A percentile compares a stretch with the other conserved stretches of the same genome.
Conservation (phyloP, 306 rosid genomes). For the Castanea mollissima region DNA sequence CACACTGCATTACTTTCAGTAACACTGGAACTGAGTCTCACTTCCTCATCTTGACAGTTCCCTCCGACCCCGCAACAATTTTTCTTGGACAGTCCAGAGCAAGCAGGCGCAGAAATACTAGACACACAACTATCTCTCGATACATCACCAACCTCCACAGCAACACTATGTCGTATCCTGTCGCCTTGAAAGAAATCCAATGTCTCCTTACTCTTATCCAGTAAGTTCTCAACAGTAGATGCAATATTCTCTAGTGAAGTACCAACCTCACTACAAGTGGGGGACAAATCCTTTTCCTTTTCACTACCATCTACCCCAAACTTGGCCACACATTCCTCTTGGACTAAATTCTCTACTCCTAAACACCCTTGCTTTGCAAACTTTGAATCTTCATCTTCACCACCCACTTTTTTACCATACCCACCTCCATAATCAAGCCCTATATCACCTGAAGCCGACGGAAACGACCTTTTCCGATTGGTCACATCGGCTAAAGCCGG, state of each 20-base stretch:
- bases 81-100: constrained; percentile 10
- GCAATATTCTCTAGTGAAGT: constrained; percentile 7
- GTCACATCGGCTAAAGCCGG: constrained; percentile 54
- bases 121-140: constrained; percentile 29
- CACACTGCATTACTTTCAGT: constrained; percentile 10
- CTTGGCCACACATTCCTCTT: constrained; percentile 22
- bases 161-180: not conserved
- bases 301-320: constrained; percentile 8
- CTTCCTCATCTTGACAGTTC: constrained; percentile 21
- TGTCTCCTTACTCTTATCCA: constrained; percentile 6
- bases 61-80: constrained; percentile 16
- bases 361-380: constrained; percentile 34
- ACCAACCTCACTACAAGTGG: constrained; percentile 22
- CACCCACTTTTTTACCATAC: not conserved
- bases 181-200: not conserved
- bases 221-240: constrained; percentile 13
- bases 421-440: constrained; percentile 29
- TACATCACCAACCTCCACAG: constrained; percentile 22
- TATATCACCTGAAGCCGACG: constrained; percentile 36
- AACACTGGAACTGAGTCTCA: constrained; percentile 13
- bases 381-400: constrained; percentile 21
- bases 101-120: constrained; percentile 1
- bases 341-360: constrained; percentile 22
- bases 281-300: constrained; percentile 16
- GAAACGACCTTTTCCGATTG: constrained; percentile 59